Conservation (phyloP, 2,329 filamentous ascomycete species). For the Paraphoma chrysanthemicola region DNA sequence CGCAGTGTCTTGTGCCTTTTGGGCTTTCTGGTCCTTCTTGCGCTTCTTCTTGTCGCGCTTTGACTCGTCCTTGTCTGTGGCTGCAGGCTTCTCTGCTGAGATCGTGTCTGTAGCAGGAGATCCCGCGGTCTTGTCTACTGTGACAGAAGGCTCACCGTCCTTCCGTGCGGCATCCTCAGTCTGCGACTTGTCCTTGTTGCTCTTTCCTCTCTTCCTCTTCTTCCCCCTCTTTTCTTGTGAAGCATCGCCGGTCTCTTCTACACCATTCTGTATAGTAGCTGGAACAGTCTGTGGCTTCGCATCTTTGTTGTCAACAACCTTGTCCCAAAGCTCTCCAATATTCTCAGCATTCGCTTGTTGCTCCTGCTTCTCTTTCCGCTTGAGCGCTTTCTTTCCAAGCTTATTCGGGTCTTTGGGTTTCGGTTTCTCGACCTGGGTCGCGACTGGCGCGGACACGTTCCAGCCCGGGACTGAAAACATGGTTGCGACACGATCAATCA, state of each 20-base stretch:
- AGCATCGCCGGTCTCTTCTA: slow-evolving; percentile 32
- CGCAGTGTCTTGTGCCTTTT: slow-evolving; percentile 10
- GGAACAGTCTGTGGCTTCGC: slow-evolving; percentile 64
- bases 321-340: slow-evolving; percentile 50
- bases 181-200: slow-evolving; percentile 31
- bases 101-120: too few relatives aligned
- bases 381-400: slow-evolving; percentile 64
- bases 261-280: slow-evolving; percentile 38
- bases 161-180: slow-evolving; percentile 25
- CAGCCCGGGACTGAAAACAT: slow-evolving; percentile 97
- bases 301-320: slow-evolving; percentile 59
- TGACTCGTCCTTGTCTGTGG: slow-evolving; percentile 21
- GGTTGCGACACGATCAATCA: not conserved
- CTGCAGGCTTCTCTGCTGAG: slow-evolving; percentile 13
- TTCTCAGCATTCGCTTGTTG: slow-evolving; percentile 78
- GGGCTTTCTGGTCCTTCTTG: slow-evolving; percentile 41
- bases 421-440: slow-evolving; percentile 66
- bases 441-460: slow-evolving; percentile 79
- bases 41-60: slow-evolving; percentile 46
- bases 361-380: slow-evolving; percentile 67
- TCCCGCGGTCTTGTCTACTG: too few relatives aligned
- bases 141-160: not conserved
- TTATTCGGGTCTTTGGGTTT: slow-evolving; percentile 46
- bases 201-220: slow-evolving; percentile 41
- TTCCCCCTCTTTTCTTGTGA: slow-evolving; percentile 47